Conservation (phyloP, 306 rosid genomes). For the Hylodesmum podocarpum region DNA sequence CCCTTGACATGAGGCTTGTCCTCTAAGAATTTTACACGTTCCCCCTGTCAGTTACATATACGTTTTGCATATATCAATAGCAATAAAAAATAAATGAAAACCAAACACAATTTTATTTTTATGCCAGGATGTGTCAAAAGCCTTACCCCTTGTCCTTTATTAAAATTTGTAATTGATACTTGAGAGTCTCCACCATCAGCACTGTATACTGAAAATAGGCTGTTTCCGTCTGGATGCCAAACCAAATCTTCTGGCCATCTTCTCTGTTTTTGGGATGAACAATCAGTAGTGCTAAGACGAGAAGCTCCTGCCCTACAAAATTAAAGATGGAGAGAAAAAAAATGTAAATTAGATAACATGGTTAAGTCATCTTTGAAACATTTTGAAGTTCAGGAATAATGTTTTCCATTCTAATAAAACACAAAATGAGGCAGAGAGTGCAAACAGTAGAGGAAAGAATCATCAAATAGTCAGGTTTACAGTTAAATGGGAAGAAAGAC, state of each 20-base stretch:
- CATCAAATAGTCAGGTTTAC: slow-evolving; percentile 16
- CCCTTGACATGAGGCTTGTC: slow-evolving; percentile 94
- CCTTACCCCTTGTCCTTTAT: slow-evolving; percentile 68
- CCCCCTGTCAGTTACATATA: slow-evolving; percentile 56
- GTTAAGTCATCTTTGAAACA: background rate
- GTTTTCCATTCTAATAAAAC: background rate
- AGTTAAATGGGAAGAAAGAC: slow-evolving; percentile 8
- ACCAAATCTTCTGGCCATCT: slow-evolving; percentile 95
- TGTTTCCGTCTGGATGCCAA: slow-evolving; percentile 90
- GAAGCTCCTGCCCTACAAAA: slow-evolving; percentile 79
- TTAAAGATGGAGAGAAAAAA: slow-evolving; percentile 4
- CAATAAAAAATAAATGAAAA: slow-evolving; percentile 10
- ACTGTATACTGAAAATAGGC: slow-evolving; percentile 72
- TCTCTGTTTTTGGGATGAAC: slow-evolving; percentile 67
- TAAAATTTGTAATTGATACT: slow-evolving; percentile 66
- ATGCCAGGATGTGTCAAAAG: slow-evolving; percentile 30
- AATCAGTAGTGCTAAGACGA: slow-evolving; percentile 64
- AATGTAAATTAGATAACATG: slow-evolving; percentile 11
- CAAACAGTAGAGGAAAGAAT: slow-evolving; percentile 11
- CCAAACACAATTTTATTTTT: slow-evolving; percentile 15
- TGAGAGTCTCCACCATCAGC: slow-evolving; percentile 93
- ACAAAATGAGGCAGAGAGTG: background rate
- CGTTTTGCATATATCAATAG: slow-evolving; percentile 26
- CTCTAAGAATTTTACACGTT: slow-evolving; percentile 71
- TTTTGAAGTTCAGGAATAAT: slow-evolving; percentile 6